Evolutionary conservation across 306 rosid genomes (phyloP), one percentile per base, ranked within the genome.

Genomic region (Trichosanthes cucumerina): DNA sequence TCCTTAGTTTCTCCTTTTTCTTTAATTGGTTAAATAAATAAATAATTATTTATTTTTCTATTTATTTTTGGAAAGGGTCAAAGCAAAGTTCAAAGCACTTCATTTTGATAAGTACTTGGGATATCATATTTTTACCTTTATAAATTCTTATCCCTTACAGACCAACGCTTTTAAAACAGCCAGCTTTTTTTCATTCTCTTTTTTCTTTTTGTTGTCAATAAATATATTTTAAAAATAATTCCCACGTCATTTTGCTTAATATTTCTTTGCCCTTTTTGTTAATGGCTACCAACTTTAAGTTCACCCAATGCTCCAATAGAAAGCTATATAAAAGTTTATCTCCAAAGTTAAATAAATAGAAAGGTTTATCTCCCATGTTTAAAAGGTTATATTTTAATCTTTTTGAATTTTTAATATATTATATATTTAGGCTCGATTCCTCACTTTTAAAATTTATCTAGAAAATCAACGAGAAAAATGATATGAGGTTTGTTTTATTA

Each of bases 41-140:
- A 64, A 31, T 64, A 65, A 13, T 14, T 64, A 65, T 28, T 63
- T 63, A 63, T 31, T 24, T 31, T 1, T 0, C 1, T 53, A 15
- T 21, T 39, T 68, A 26, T 21, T 21, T 68, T 9, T n/a, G 5
- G 23, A 65, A 68, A 68, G 26, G 75, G 75, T 68, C 75, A 68
- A 68, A 68, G 28, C 33, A 68, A 41, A 68, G 47, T 68, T 21
- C 53, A 68, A 68, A 68, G 19, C 75, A 68, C 33, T 68, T 39
- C 19, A 2, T 68, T 68, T 41, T 68, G 75, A 68, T 68, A 68
- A 68, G 75, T 68, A 68, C 75, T 19, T 41, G 33, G 26, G 75
- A 38, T 41, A 21, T 68, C 53, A 9, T 68, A 19, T 39, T 21
- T 60, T 31, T 15, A n/a, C 10, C 53, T 68, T 41, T 68, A 33